A percentile compares a stretch with the other conserved stretches of the same genome.
Conservation (phyloP, 108 stramenopile species). For the Cyclostephanos invisitatus region DNA sequence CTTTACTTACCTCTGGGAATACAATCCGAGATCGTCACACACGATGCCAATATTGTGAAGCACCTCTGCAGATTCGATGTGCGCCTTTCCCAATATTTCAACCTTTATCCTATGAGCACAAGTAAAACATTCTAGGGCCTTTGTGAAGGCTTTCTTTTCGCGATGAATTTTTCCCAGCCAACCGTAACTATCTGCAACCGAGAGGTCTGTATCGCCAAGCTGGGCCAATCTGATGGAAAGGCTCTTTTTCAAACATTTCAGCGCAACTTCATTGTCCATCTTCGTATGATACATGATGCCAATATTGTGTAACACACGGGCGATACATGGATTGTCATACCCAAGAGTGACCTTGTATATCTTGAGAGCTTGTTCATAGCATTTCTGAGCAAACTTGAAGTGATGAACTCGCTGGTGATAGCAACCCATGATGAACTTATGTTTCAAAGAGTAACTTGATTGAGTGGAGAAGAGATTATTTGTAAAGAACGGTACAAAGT, state of each 20-base stretch:
- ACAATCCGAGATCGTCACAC: constrained; percentile 44
- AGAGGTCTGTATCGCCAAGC: constrained; percentile 32
- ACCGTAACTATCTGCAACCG: constrained; percentile 51
- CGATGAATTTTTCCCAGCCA: constrained; percentile 66
- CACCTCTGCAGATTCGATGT: constrained; percentile 47
- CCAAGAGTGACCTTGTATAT: constrained; percentile 50
- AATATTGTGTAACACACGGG: constrained; percentile 47
- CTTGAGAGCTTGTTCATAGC: constrained; percentile 51
- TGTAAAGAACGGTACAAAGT: background rate
- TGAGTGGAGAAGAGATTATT: background rate
- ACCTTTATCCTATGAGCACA: constrained; percentile 46
- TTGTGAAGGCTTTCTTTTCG: constrained; percentile 35
- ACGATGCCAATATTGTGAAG: constrained; percentile 56
- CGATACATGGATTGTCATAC: constrained; percentile 35
- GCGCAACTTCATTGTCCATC: constrained; percentile 29
- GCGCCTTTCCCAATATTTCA: constrained; percentile 35
- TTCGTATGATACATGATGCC: constrained; percentile 52
- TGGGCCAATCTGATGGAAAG: constrained; percentile 34
- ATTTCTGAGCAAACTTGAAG: constrained; percentile 41
- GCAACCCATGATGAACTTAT: constrained; percentile 39
- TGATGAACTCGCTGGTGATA: constrained; percentile 42
- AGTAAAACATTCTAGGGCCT: constrained; percentile 47
- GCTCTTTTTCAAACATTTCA: constrained; percentile 50
- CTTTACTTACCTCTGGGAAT: constrained; percentile 20
- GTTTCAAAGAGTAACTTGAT: background rate